These are phyloP conservation scores for Colletotrichum sp. DNA, from an alignment of 2,329 filamentous ascomycete species.

Conservation along the genomic window DNA sequence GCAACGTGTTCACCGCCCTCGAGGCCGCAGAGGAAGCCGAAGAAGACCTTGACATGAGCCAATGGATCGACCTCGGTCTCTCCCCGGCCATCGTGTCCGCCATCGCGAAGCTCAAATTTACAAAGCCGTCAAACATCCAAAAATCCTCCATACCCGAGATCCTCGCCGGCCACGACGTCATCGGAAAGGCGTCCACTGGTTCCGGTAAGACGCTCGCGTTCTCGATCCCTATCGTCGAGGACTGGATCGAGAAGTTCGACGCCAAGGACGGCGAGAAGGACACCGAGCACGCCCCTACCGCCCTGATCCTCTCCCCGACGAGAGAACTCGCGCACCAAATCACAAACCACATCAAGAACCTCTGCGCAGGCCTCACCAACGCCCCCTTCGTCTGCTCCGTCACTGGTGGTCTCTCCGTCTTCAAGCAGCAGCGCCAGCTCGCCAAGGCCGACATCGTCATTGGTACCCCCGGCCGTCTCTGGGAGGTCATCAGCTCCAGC, in stretches of 20 bases:
- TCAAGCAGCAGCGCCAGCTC: constrained; percentile 90
- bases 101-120: constrained; percentile 80
- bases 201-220: constrained; percentile 97
- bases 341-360: constrained; percentile 76
- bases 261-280: constrained; percentile 28
- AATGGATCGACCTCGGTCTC: constrained; percentile 78
- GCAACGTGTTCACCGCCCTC: constrained; percentile 61
- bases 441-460: constrained; percentile 90
- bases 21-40: constrained; percentile 58
- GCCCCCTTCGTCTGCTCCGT: constrained; percentile 82
- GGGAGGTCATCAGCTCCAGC: constrained; percentile 88
- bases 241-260: constrained; percentile 63
- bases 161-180: constrained; percentile 82
- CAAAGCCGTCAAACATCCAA: constrained; percentile 84
- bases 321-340: constrained; percentile 94
- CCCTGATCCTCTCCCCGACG: constrained; percentile 88
- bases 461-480: constrained; percentile 88
- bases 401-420: constrained; percentile 90
- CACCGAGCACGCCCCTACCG: constrained; percentile 60
- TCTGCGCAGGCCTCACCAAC: constrained; percentile 67
- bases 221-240: constrained; percentile 89
- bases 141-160: constrained; percentile 80
- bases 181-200: constrained; percentile 95
- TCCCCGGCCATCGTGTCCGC: constrained; percentile 75
- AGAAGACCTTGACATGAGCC: constrained; percentile 73